Percentiles rank a stretch among this genome's conserved stretches.
Evolutionary conservation across 352 stramenopile genomes (phyloP).

Genomic region (Phytophthora uliginosa): DNA sequence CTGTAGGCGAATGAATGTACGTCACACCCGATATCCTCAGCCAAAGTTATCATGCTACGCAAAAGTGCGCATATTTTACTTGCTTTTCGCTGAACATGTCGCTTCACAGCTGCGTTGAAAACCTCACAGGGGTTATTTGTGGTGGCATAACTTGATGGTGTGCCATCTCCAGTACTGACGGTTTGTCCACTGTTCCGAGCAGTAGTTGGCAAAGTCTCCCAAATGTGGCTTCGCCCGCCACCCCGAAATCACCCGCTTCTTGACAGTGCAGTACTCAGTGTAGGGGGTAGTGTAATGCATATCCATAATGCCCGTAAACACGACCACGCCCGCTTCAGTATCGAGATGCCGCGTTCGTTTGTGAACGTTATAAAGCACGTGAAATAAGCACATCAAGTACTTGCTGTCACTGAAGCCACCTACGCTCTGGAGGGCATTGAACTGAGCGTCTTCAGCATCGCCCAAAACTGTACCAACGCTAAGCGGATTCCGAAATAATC

Average conservation of each 20-base stretch:
- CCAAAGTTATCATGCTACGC: too few species aligned
- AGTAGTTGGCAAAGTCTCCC: too few species aligned
- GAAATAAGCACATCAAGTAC: conserved; percentile 15
- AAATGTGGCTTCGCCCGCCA: too few species aligned
- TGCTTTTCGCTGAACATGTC: too few species aligned
- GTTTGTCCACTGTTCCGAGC: too few species aligned
- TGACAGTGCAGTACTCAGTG: conserved; percentile 1
- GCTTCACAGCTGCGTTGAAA: too few species aligned
- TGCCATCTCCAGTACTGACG: too few species aligned
- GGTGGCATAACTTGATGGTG: too few species aligned
- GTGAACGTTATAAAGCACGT: conserved; percentile 12
- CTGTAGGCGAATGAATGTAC: too few species aligned
- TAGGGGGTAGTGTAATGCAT: conserved; percentile 7
- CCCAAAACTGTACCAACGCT: conserved; percentile 11
- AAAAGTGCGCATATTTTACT: too few species aligned
- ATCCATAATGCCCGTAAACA: conserved; percentile 18
- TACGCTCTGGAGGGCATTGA: neutral
- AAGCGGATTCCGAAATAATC: neutral
- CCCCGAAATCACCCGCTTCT: conserved; percentile 3
- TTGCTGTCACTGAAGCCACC: conserved; percentile 3
- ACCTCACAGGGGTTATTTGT: too few species aligned
- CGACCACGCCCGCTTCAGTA: neutral
- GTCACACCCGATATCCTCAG: too few species aligned
- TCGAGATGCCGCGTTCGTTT: conserved; percentile 6
- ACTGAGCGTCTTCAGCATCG: conserved; percentile 10